Percentiles rank a stretch among this genome's conserved stretches.
Evolutionary conservation across 768 basidiomycete species (phyloP).

Genomic region (Lentinula raphanica): DNA sequence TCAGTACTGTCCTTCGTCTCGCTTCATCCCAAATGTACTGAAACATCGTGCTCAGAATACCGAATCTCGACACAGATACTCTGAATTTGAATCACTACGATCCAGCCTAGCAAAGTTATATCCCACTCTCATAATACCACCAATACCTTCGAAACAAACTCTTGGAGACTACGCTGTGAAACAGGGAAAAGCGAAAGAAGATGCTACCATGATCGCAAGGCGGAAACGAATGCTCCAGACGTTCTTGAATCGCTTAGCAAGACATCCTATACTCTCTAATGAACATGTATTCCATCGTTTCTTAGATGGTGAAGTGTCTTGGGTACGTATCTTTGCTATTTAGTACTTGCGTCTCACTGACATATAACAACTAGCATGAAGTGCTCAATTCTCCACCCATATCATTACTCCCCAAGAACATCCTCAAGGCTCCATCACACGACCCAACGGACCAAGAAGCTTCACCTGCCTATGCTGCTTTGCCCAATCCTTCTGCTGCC

Average conservation of each 20-base stretch:
- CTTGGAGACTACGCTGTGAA: constrained; percentile 96
- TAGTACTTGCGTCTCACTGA: background rate
- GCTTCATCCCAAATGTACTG: constrained; percentile 9
- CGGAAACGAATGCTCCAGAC: constrained; percentile 94
- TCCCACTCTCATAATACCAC: constrained; percentile 94
- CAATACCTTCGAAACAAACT: constrained; percentile 95
- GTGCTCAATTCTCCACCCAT: constrained; percentile 90
- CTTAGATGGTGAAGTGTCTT: constrained; percentile 91
- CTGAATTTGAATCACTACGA: constrained; percentile 94
- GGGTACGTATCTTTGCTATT: constrained; percentile 49
- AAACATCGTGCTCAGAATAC: constrained; percentile 52
- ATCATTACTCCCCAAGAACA: constrained; percentile 90
- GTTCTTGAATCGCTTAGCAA: constrained; percentile 84
- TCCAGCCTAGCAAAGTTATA: constrained; percentile 80
- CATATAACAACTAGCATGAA: constrained; percentile 57
- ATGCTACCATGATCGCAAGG: constrained; percentile 83
- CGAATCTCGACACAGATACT: constrained; percentile 87
- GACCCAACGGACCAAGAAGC: constrained; percentile 81
- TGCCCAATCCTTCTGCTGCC: constrained; percentile 86
- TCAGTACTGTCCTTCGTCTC: constrained; percentile 29
- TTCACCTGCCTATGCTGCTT: constrained; percentile 69
- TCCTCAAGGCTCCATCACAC: constrained; percentile 91
- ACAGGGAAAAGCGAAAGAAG: constrained; percentile 95
- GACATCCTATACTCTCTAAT: constrained; percentile 92
- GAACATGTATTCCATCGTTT: constrained; percentile 97